Base-by-base conservation (phyloP, 106 monocot species). In the Alisma plantagoaquatica region DNA sequence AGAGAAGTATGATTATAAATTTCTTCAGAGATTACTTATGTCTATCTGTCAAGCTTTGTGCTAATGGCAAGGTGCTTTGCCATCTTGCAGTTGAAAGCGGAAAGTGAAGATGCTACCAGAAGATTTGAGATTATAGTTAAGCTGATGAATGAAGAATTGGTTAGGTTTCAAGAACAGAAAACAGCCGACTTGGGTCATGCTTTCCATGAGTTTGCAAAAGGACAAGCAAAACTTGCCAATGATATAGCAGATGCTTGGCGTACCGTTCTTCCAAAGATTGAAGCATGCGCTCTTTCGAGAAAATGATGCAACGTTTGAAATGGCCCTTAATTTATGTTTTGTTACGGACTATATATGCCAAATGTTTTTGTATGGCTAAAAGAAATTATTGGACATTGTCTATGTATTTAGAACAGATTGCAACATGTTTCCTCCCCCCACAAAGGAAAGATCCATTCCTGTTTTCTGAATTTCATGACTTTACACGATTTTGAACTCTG, bases 191-290 rank as follows among this genome's bases (percentile, higher is more conserved):
- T 98, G 70, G 98, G 98, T 0, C 66, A 82, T 43, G 79, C 84
- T 21, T 98, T 98, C 49, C 90, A 90, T 57, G 81, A 81, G 43
- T 98, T 98, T 61, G 89, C 98, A 0, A 82, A 79, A 60, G 98
- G 98, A 15, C 98, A 98, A 54, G 84, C 90, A 29, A 85, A 85
- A 43, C 85, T 98, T 38, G 81, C 81, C 10, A 73, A 61, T 24
- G 98, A 98, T 10, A 67, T 98, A n/a, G 98, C 98, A 0, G 79
- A 82, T 67, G 81, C 85, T 14, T 98, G 98, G 98, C 77, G 98
- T 14, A 71, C 75, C 47, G 67, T 90, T 12, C 69, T 98, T n/a
- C 98, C 98, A 21, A 89, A 79, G 63, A 73, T 98, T 16, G 92
- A 83, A 30, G 73, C 83, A 29, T 79, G 72, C 57, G 71, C 69